These are phyloP conservation scores for Salix arbutifolia DNA, from an alignment of 345 rosid genomes.

Conservation along the genomic window DNA sequence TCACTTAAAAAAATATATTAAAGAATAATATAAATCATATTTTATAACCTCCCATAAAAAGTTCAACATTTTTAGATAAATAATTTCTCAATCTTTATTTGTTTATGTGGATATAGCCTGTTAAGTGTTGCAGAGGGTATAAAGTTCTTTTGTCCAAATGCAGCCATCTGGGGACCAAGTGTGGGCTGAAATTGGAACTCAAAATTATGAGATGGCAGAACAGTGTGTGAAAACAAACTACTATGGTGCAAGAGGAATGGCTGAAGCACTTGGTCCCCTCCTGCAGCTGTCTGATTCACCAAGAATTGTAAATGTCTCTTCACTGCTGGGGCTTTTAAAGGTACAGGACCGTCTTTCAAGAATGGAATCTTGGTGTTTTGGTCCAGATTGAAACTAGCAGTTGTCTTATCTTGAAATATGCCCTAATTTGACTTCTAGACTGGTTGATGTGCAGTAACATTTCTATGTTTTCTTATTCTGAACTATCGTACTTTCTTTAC, in stretches of 20 bases:
- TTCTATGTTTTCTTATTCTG: background rate
- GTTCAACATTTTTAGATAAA: too few species aligned
- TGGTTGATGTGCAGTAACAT: background rate
- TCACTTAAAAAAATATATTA: too few species aligned
- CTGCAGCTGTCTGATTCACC: constrained; percentile 38
- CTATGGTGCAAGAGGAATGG: constrained; percentile 33
- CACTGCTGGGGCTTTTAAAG: constrained; percentile 17
- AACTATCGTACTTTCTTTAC: background rate
- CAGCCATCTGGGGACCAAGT: constrained; percentile 18
- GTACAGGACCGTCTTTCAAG: constrained; percentile 3
- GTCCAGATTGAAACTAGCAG: background rate
- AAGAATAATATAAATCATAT: too few species aligned
- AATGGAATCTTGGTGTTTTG: background rate
- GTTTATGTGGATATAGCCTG: background rate
- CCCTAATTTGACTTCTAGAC: background rate
- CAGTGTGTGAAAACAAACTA: constrained; percentile 46
- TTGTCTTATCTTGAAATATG: background rate
- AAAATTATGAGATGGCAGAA: constrained; percentile 23
- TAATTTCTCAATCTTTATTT: too few species aligned
- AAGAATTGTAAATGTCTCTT: constrained; percentile 36
- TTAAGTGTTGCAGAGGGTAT: too few species aligned
- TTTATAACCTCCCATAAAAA: too few species aligned
- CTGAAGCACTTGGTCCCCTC: constrained; percentile 35
- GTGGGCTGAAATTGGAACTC: constrained; percentile 17
- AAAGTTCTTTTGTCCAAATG: background rate